These are phyloP conservation scores for Chlorella sorokiniana DNA, from an alignment of 139 green algal genomes.

Conservation along the genomic window DNA sequence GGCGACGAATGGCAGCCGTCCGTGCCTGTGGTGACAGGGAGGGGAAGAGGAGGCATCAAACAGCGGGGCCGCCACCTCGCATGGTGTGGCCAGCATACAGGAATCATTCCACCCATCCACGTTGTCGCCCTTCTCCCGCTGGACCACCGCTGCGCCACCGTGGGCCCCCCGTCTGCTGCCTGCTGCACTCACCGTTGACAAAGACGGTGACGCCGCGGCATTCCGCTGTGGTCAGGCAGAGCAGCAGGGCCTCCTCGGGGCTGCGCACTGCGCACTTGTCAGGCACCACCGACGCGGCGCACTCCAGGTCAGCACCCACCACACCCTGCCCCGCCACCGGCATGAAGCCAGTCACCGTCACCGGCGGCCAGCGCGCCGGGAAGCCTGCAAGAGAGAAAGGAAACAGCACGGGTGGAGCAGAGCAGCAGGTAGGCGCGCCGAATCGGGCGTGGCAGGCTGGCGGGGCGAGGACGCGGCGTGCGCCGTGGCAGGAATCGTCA, in stretches of 20 bases:
- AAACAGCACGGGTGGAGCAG: background rate
- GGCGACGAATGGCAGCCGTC: background rate
- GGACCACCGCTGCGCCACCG: background rate
- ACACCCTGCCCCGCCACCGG: background rate
- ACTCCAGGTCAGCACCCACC: background rate
- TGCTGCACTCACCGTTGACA: background rate
- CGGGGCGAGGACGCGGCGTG: no score
- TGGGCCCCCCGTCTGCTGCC: background rate
- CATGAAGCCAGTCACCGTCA: background rate
- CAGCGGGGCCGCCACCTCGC: no score
- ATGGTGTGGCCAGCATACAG: background rate
- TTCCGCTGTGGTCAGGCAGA: background rate
- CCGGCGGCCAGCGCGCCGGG: no score
- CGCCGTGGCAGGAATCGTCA: no score
- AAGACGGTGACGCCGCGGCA: background rate
- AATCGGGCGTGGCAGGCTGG: no score
- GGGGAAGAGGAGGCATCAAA: background rate
- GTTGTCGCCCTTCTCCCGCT: background rate
- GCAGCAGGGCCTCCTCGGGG: background rate
- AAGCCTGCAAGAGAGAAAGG: background rate
- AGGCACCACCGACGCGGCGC: background rate
- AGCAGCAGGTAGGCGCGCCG: background rate
- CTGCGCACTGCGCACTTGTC: background rate
- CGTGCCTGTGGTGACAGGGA: background rate
- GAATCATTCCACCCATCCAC: background rate